These are phyloP conservation scores for Penicillium tannophilum DNA, from an alignment of 495 filamentous ascomycete genomes.

Conservation along the genomic window DNA sequence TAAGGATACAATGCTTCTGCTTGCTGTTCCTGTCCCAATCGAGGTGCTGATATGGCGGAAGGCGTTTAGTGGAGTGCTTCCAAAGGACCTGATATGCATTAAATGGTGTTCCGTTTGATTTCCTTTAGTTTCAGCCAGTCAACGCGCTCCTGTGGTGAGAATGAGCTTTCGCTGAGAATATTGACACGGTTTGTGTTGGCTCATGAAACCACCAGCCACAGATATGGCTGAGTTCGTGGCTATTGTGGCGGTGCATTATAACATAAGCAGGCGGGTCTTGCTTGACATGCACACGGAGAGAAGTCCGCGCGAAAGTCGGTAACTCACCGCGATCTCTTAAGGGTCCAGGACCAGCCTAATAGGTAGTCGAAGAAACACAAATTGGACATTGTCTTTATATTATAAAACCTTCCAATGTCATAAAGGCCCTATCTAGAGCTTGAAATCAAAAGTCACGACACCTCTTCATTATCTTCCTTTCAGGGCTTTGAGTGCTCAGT, in stretches of 20 bases:
- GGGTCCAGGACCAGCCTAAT: not conserved
- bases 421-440: not conserved
- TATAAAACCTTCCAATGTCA: too few relatives aligned
- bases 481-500: too few relatives aligned
- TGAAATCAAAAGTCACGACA: not conserved
- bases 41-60: not conserved
- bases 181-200: constrained; percentile 22
- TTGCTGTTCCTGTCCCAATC: not conserved
- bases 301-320: constrained; percentile 23
- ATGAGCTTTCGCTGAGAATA: not conserved
- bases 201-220: constrained; percentile 25
- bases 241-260: constrained; percentile 4
- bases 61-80: not conserved
- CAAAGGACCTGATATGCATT: constrained; percentile 1
- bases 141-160: not conserved
- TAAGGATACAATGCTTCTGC: not conserved
- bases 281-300: constrained; percentile 12
- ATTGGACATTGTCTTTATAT: not conserved
- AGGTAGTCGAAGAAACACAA: not conserved
- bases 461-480: too few relatives aligned
- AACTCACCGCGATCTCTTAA: constrained; percentile 10
- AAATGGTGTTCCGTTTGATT: not conserved
- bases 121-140: not conserved
- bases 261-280: not conserved
- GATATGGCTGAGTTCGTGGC: constrained; percentile 9